These are phyloP conservation scores for Sporothrix mexicana DNA, from an alignment of 2,329 filamentous ascomycete species.

Conservation along the genomic window DNA sequence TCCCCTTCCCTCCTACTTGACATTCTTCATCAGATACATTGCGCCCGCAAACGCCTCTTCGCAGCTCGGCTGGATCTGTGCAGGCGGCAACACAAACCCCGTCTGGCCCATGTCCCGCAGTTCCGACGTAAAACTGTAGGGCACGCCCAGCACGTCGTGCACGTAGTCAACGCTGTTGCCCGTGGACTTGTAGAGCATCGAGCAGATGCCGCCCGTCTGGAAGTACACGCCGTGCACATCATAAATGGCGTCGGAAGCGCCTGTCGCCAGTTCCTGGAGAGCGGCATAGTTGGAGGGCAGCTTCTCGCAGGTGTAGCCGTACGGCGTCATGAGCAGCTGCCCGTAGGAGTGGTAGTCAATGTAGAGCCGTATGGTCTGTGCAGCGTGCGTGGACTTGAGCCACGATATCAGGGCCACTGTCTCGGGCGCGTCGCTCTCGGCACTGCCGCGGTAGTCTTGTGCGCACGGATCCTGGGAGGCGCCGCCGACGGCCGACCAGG, in stretches of 20 bases:
- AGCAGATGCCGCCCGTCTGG: constrained; percentile 60
- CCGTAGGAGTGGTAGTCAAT: constrained; percentile 70
- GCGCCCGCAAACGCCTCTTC: constrained; percentile 57
- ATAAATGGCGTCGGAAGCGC: constrained; percentile 58
- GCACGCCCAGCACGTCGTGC: constrained; percentile 50
- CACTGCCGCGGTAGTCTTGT: constrained; percentile 50
- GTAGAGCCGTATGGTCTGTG: constrained; percentile 63
- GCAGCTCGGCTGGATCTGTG: constrained; percentile 52
- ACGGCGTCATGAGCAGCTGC: constrained; percentile 66
- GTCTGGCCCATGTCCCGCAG: constrained; percentile 48
- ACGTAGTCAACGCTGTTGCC: constrained; percentile 55
- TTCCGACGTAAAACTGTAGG: constrained; percentile 51
- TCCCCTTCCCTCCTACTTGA: constrained; percentile 41
- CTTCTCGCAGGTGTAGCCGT: constrained; percentile 63
- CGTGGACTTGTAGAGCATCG: constrained; percentile 64
- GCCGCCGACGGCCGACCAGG: constrained; percentile 52
- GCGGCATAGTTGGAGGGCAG: constrained; percentile 54
- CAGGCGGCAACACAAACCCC: constrained; percentile 53
- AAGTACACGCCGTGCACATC: constrained; percentile 50
- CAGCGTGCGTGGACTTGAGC: constrained; percentile 43
- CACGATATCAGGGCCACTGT: constrained; percentile 54
- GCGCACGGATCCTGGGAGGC: constrained; percentile 53
- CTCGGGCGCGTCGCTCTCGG: constrained; percentile 56
- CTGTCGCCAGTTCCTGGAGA: constrained; percentile 56
- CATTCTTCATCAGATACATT: constrained; percentile 61